Evolutionary conservation across 1,284 basidiomycete species (phyloP).

Genomic region (Anthracocystis walkeri): DNA sequence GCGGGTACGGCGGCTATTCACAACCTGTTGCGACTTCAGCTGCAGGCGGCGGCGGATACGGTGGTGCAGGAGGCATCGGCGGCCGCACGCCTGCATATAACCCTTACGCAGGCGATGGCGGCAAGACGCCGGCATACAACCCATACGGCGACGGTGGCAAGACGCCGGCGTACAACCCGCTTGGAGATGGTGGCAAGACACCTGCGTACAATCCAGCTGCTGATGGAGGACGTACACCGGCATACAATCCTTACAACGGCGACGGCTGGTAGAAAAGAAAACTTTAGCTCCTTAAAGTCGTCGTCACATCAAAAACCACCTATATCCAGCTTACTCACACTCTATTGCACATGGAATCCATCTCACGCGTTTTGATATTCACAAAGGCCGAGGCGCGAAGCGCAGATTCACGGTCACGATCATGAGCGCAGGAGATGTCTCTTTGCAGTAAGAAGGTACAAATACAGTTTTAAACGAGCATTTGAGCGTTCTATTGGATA

Average conservation of each 20-base stretch:
- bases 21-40: slow-evolving; percentile 35
- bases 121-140: slow-evolving; percentile 61
- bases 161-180: slow-evolving; percentile 51
- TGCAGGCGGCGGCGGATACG: slow-evolving; percentile 22
- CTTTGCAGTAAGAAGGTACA: not conserved
- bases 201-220: slow-evolving; percentile 59
- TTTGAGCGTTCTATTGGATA: not conserved
- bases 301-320: not conserved
- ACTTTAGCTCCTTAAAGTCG: not conserved
- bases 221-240: slow-evolving; percentile 53
- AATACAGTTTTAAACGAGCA: not conserved
- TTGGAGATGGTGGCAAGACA: slow-evolving; percentile 61
- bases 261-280: slow-evolving; percentile 51
- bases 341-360: slow-evolving; percentile 4
- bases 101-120: slow-evolving; percentile 54
- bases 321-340: not conserved
- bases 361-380: slow-evolving; percentile 1
- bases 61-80: slow-evolving; percentile 25
- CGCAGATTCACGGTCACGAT: not conserved
- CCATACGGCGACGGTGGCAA: slow-evolving; percentile 50
- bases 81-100: slow-evolving; percentile 36
- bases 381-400: not conserved
- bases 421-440: not conserved
- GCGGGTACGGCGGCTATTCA: slow-evolving; percentile 35
- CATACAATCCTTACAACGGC: slow-evolving; percentile 47